Evolutionary conservation across 345 rosid genomes (phyloP).

Genomic region (Eucalyptus marginata): DNA sequence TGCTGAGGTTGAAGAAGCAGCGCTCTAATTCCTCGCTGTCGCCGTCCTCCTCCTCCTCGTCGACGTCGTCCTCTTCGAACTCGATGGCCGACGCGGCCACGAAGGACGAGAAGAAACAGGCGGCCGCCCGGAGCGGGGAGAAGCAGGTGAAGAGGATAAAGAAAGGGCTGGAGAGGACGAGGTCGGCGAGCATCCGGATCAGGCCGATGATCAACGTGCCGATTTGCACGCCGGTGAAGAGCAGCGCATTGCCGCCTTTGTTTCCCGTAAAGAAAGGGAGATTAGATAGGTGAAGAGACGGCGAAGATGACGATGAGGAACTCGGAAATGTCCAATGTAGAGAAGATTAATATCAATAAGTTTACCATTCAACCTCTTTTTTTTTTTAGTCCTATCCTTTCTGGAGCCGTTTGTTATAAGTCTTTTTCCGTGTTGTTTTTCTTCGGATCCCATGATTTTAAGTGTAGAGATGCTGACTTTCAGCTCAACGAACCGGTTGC

Average conservation of each 20-base stretch:
- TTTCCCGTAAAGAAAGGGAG: constrained; percentile 59
- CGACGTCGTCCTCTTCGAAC: constrained; percentile 59
- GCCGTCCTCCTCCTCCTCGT: constrained; percentile 41
- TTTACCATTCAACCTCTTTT: background rate
- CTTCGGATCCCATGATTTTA: constrained; percentile 9
- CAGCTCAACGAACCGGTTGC: background rate
- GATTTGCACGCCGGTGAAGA: constrained; percentile 53
- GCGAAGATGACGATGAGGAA: background rate
- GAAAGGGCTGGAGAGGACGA: constrained; percentile 73
- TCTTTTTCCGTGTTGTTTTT: background rate
- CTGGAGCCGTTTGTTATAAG: background rate
- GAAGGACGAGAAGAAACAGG: constrained; percentile 22
- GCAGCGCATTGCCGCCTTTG: constrained; percentile 43
- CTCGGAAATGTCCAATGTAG: background rate
- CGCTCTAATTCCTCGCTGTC: constrained; percentile 27
- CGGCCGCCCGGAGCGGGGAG: constrained; percentile 11
- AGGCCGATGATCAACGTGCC: constrained; percentile 87
- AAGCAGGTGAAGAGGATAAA: constrained; percentile 59
- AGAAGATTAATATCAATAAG: background rate
- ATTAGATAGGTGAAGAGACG: constrained; percentile 27
- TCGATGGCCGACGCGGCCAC: constrained; percentile 28
- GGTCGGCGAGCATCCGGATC: constrained; percentile 66
- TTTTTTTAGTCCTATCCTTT: background rate
- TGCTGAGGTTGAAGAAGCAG: constrained; percentile 80
- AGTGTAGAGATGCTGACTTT: constrained; percentile 28